Base-by-base conservation (phyloP, 306 rosid species). In the Malus fusca region DNA sequence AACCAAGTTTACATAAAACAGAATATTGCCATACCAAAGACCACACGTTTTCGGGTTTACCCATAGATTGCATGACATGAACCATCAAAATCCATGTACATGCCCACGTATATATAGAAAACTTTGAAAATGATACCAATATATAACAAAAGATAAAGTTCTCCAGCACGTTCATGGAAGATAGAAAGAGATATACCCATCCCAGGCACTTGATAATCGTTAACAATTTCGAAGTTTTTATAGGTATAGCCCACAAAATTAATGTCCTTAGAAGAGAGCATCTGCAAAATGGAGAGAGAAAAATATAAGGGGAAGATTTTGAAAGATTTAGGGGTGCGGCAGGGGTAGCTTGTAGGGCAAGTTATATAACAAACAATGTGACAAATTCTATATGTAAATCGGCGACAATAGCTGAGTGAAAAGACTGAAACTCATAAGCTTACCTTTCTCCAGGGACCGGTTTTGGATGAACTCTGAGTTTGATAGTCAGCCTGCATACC, bases 371-470 rank as follows among this genome's bases (percentile, higher is more conserved):
- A 51, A 51, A 15, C 55, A 51, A 48, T 48, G 21, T 5, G 21
- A 48, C 64, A 22, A 59, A 11, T 59, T 59, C 17, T 28, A 7
- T 40, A 48, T 40, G 64, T 66, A 71, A 74, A 61, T 33, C 6
- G 63, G 75, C 68, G 71, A 59, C n/a, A 69, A 35, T 64, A 46
- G 2, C 40, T 35, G 48, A 69, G 76, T 51, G 18, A 42, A 55
- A 76, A 13, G 65, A 77, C 80, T 5, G 44, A 42, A 44, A 23
- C 58, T 44, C 21, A 9, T 78, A 77, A 70, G 72, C 42, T 85
- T 82, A 95, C 97, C 93, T 87, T 95, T 86, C 98, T 95, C 97
- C 99, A 92, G 35, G 97, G 99, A 66, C 99, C 91, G 64, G 86
- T 43, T 86, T 89, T 95, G 61, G 96, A 73, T 60, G 97, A 86